Evolutionary conservation across 495 filamentous ascomycete species (phyloP), one percentile per base, ranked within the genome.

Genomic region (Podospora fimiseda): DNA sequence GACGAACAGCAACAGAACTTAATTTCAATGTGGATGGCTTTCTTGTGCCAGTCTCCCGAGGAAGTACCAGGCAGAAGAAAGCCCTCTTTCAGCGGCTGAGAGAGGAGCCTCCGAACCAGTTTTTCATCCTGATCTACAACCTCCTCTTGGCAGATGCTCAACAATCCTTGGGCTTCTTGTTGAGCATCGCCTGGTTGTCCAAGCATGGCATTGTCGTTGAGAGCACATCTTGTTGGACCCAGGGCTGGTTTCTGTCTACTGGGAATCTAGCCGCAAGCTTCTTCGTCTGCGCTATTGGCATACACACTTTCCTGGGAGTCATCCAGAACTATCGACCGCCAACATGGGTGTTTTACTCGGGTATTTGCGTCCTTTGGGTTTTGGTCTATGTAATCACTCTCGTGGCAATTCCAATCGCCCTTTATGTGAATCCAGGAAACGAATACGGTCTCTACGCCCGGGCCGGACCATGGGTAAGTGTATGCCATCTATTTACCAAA

Each of bases 111-210:
- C 72, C 70, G 13, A 89, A 89, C 62, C 86, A 90, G 64, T 87
- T 85, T 57, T 74, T 90, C 3, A 58, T 89, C 40, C 76, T 90
- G 13, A 86, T 89, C 47, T 84, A 84, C 63, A 89, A 89, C 60
- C 77, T 90, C 14, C 70, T 90, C 3, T 59, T 89, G 38, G 86
- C 87, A 47, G 87, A 89, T 61, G 70, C 89, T 48, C 81, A 85
- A 58, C 86, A 89, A 65, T 74, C 82, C 1, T 70, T 82, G 9
- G 83, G 82, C n/a, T 89, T 88, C 60, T 55, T 86, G 48, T 73
- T 89, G 30, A 86, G 79, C 56, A 66, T 81, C 42, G 72, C 78
- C 50, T 86, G 85, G 80, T 66, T 86, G 7, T 52, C 62, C 6
- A 67, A 70, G 2, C 70, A 85, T 60, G 70, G 72, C 33, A 81